Evolutionary conservation across 2,329 filamentous ascomycete species (phyloP).

Genomic region (Arthrobotrys sinensis): DNA sequence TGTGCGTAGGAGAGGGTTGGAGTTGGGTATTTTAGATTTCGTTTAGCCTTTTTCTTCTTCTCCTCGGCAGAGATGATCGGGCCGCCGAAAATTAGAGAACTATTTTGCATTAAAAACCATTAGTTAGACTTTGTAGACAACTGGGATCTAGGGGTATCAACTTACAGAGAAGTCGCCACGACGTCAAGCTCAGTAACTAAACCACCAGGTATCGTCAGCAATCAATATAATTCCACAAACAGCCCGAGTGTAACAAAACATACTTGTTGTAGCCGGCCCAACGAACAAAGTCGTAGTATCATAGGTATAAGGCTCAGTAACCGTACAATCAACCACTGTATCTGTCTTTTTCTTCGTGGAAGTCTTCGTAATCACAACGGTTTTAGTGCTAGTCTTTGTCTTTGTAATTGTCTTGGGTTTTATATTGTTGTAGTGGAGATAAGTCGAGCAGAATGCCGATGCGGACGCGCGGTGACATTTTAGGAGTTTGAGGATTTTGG

Average conservation of each 20-base stretch:
- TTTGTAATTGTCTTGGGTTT: conserved; percentile 23
- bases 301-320: conserved; percentile 41
- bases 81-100: conserved; percentile 45
- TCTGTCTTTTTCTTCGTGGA: conserved; percentile 17
- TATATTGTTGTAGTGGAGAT: conserved; percentile 19
- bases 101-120: neutral
- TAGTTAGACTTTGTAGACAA: neutral
- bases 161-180: conserved; percentile 33
- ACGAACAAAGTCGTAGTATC: conserved; percentile 49
- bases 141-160: neutral
- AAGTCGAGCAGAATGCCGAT: conserved; percentile 24
- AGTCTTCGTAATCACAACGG: neutral
- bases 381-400: conserved; percentile 28
- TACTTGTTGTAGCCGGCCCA: conserved; percentile 43
- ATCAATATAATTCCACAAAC: neutral
- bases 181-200: conserved; percentile 44
- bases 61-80: conserved; percentile 19
- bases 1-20: conserved; percentile 27
- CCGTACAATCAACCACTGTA: conserved; percentile 14
- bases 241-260: neutral
- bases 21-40: conserved; percentile 35
- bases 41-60: conserved; percentile 31
- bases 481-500: conserved; percentile 30
- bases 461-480: conserved; percentile 33
- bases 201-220: neutral